phyloP scores from a whole-genome alignment of 1,284 basidiomycete species.

The Cryptococcus wingfieldii region DNA sequence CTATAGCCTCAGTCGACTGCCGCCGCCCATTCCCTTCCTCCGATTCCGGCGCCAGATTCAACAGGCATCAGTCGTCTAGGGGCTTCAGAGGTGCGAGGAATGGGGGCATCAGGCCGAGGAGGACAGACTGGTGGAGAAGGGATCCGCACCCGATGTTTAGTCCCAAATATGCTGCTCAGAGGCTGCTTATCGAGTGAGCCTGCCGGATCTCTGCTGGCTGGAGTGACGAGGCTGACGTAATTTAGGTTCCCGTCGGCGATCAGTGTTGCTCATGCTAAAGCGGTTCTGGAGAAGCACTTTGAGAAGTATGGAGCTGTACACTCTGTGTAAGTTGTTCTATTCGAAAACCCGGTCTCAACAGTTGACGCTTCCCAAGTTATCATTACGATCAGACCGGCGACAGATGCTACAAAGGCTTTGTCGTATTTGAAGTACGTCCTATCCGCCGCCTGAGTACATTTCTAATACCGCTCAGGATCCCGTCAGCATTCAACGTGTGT shows the following conservation, averaged over 20 bases:
- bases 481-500: slow-evolving; percentile 9
- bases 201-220: not conserved
- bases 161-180: slow-evolving; percentile 19
- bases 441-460: not conserved
- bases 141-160: slow-evolving; percentile 28
- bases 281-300: slow-evolving; percentile 26
- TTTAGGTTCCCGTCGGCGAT: slow-evolving; percentile 28
- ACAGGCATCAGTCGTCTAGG: too few species aligned
- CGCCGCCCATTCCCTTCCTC: too few species aligned
- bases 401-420: slow-evolving; percentile 17
- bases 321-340: slow-evolving; percentile 17
- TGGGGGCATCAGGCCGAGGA: not conserved
- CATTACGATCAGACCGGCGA: slow-evolving; percentile 13
- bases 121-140: slow-evolving; percentile 21
- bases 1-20: too few species aligned
- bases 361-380: slow-evolving; percentile 7
- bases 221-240: not conserved
- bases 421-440: slow-evolving; percentile 32
- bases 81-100: not conserved
- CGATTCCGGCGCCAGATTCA: too few species aligned
- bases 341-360: not conserved
- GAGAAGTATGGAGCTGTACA: slow-evolving; percentile 24
- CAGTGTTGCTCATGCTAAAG: slow-evolving; percentile 8
- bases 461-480: slow-evolving; percentile 17
- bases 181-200: slow-evolving; percentile 29